A percentile compares a stretch with the other conserved stretches of the same genome.
Evolutionary conservation across 768 basidiomycete species (phyloP).

Genomic region (Mycena metata): DNA sequence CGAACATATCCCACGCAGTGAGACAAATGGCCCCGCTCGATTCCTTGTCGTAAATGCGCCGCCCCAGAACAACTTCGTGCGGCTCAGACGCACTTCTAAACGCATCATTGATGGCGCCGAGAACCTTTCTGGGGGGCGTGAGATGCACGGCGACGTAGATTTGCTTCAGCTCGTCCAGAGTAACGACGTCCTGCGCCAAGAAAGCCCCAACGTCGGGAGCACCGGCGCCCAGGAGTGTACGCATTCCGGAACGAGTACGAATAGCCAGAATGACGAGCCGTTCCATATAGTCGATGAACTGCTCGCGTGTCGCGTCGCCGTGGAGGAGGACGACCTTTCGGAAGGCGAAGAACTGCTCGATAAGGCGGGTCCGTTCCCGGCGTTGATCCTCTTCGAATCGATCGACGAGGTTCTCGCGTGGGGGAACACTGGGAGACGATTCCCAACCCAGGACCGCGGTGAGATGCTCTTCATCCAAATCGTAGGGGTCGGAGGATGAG

Average conservation of each 20-base stretch:
- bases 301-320: constrained; percentile 3
- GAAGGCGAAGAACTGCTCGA: constrained; percentile 23
- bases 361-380: constrained; percentile 18
- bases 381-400: constrained; percentile 10
- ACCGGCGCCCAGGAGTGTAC: constrained; percentile 10
- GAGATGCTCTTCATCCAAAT: constrained; percentile 19
- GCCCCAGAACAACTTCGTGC: constrained; percentile 19
- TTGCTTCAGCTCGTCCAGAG: constrained; percentile 31
- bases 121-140: constrained; percentile 21
- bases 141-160: constrained; percentile 31
- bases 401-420: neutral
- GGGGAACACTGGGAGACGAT: neutral
- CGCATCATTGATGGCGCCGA: constrained; percentile 29
- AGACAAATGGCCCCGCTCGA: constrained; percentile 6
- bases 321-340: constrained; percentile 18
- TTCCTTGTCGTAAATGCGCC: constrained; percentile 16
- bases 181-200: constrained; percentile 22
- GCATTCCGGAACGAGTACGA: constrained; percentile 17
- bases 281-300: constrained; percentile 30
- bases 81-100: constrained; percentile 1
- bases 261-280: constrained; percentile 28
- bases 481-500: constrained; percentile 5
- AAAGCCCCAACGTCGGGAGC: constrained; percentile 17
- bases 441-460: constrained; percentile 23
- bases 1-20: constrained; percentile 33